Conservation (phyloP, 148 eudicot species). For the Chenopodium quinoa region DNA sequence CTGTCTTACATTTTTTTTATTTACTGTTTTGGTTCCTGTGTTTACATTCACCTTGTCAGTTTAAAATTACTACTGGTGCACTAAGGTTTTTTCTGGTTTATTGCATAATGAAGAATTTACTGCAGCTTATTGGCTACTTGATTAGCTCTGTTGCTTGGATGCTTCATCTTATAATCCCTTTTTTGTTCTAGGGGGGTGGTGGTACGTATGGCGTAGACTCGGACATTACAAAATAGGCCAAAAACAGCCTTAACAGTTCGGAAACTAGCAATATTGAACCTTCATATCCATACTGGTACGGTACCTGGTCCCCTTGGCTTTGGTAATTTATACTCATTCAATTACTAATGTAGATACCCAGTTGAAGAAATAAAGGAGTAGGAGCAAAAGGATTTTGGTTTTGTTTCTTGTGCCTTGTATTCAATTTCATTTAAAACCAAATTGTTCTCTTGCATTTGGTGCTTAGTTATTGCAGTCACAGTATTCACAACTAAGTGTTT, state of each 20-base stretch:
- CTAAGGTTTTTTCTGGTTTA: neutral
- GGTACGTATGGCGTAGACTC: neutral
- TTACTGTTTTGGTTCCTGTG: neutral
- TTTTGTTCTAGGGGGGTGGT: neutral
- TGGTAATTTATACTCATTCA: neutral
- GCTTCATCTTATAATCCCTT: neutral
- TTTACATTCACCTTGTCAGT: neutral
- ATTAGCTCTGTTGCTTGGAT: neutral
- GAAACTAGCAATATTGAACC: neutral
- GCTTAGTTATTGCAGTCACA: constrained; percentile 33
- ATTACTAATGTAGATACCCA: neutral
- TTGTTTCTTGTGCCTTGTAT: neutral
- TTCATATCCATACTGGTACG: neutral
- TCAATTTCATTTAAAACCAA: neutral
- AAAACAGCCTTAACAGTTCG: neutral
- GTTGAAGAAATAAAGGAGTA: neutral
- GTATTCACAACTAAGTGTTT: neutral
- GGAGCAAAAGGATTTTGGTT: neutral
- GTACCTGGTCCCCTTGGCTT: neutral
- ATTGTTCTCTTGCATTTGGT: constrained; percentile 12
- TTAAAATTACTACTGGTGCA: neutral
- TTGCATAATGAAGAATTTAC: neutral
- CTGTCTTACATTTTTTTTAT: constrained; percentile 8
- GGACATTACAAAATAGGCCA: neutral
- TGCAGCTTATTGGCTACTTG: neutral